Base-by-base conservation (phyloP, 1,139 yeast species). In the Diutina siamensis region DNA sequence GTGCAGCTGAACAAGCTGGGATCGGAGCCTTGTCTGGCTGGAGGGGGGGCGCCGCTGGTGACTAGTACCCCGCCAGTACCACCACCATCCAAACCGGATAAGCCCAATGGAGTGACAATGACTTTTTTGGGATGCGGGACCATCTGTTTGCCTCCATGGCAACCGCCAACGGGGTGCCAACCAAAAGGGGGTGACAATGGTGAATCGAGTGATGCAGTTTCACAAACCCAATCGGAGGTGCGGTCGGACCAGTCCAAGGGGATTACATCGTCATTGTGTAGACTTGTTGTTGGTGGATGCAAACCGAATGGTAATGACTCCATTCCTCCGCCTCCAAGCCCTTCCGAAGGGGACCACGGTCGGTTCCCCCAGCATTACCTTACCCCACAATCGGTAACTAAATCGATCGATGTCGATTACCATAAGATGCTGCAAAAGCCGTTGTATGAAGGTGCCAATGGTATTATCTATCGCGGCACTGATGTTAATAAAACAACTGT, bases 391-490 rank as follows among this genome's bases (percentile, higher is more conserved):
- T 7, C 34, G 15, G 34, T 31, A 4, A 17, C 5, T 10, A 38
- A 38, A 25, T 19, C 9, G 19, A 4, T 22, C 20, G 17, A 15
- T 17, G 20, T 47, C 41, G 60, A 61, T 32, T 65, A 63, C 54
- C 45, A 52, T 35, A 61, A 57, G 46, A 41, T 58, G 8, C 51
- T 58, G 27, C 55, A 59, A 32, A 58, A 54, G 41, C 66, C 72
- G 9, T 52, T 71, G 17, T 70, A 64, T 50, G 75, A 71, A 52
- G 74, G 75, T 3, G 72, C 73, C 8, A 69, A 69, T 51, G 76
- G 75, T 3, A 55, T 63, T 17, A 59, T 71, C 2, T 57, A 55
- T 45, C 65, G 64, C 47, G 72, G 68, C 13, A 50, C 60, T 2
- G 60, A 60, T 46, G 54, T 56, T 31, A 4, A 48, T 1, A 56